phyloP scores from a whole-genome alignment of 208 protist species.

The Leishmania amazonensis region DNA sequence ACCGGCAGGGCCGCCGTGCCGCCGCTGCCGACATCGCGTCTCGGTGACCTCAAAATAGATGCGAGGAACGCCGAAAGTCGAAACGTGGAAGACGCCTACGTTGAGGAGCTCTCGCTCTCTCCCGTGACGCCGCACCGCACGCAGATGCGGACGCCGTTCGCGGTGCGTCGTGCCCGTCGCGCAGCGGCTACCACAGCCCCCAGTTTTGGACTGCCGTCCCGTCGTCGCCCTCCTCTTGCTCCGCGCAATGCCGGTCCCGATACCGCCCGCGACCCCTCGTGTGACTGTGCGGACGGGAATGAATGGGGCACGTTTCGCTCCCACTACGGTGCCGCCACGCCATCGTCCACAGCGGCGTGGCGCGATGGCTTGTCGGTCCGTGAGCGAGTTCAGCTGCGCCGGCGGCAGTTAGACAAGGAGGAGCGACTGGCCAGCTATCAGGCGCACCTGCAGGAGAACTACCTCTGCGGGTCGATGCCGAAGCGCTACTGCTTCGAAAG shows the following conservation, averaged over 20 bases:
- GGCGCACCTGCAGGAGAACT: conserved; percentile 44
- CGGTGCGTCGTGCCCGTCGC: not conserved
- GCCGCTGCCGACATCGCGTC: not conserved
- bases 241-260: conserved; percentile 1
- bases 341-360: not conserved
- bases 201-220: not conserved
- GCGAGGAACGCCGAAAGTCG: not conserved
- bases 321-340: not conserved
- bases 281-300: not conserved
- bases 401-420: conserved; percentile 22
- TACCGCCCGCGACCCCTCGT: not conserved
- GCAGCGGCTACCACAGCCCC: not conserved
- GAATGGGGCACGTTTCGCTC: not conserved
- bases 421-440: conserved; percentile 35
- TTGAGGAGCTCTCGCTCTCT: conserved; percentile 1
- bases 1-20: not conserved
- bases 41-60: not conserved
- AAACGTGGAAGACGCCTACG: not conserved
- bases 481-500: conserved; percentile 47
- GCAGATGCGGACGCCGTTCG: not conserved
- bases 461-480: conserved; percentile 50
- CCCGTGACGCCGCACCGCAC: not conserved
- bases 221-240: conserved; percentile 4
- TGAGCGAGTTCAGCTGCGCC: conserved; percentile 12
- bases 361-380: not conserved